A percentile compares a stretch with the other conserved stretches of the same genome.
phyloP scores from a whole-genome alignment of 148 eudicot species.

The Diospyros kaki region DNA sequence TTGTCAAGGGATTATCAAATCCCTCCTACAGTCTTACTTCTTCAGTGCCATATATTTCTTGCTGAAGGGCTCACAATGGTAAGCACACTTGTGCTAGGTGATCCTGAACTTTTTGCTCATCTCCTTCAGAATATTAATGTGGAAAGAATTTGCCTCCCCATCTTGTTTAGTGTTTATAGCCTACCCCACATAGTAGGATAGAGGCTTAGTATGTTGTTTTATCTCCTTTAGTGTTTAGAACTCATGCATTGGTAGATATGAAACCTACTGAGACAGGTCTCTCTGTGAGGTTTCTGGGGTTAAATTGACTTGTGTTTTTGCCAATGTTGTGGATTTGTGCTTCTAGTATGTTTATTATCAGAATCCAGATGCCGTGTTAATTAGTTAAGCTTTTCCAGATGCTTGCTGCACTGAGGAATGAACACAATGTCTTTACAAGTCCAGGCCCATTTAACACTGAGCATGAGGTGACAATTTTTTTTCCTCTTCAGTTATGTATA shows the following conservation, averaged over 20 bases:
- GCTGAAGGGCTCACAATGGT: constrained; percentile 94
- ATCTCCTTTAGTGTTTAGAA: constrained; percentile 5
- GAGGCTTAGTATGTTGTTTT: no score
- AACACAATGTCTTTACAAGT: constrained; percentile 50
- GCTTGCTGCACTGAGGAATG: constrained; percentile 89
- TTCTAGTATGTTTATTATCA: neutral
- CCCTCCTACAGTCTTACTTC: constrained; percentile 68
- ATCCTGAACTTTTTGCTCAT: neutral
- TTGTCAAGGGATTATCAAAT: constrained; percentile 55
- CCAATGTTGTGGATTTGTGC: neutral
- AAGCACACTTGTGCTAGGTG: constrained; percentile 2
- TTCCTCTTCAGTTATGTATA: neutral
- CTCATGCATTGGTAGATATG: neutral
- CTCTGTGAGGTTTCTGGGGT: neutral
- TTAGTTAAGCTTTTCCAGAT: constrained; percentile 43
- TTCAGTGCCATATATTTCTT: constrained; percentile 83
- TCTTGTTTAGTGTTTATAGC: no score
- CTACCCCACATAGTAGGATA: no score
- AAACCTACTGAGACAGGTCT: neutral
- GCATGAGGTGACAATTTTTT: constrained; percentile 56
- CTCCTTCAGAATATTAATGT: neutral
- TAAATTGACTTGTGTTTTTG: neutral
- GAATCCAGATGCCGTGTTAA: constrained; percentile 12
- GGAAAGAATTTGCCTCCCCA: neutral
- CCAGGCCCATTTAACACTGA: constrained; percentile 87